phyloP scores from a whole-genome alignment of 2,329 filamentous ascomycete genomes.

The Apiospora aurea region DNA sequence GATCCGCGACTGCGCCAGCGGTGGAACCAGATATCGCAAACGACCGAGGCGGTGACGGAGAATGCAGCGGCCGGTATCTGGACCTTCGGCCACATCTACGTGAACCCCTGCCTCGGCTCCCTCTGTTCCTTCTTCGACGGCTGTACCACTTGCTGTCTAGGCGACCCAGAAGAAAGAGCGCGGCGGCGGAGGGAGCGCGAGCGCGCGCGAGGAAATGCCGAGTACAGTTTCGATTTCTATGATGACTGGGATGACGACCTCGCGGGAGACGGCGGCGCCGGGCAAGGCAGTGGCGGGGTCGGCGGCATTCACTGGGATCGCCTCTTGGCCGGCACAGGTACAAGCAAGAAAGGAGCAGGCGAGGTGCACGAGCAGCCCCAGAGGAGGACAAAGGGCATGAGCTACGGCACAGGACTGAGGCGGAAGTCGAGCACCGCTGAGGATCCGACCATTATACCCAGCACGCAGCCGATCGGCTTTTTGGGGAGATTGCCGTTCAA shows the following conservation, averaged over 20 bases:
- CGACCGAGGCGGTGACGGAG: constrained; percentile 88
- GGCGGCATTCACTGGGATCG: constrained; percentile 78
- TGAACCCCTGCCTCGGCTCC: constrained; percentile 79
- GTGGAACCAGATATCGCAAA: constrained; percentile 91
- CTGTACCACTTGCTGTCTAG: constrained; percentile 74
- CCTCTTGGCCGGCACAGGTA: constrained; percentile 71
- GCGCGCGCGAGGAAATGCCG: constrained; percentile 67
- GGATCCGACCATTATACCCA: constrained; percentile 90
- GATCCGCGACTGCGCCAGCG: constrained; percentile 92
- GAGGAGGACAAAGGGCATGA: constrained; percentile 78
- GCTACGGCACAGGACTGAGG: constrained; percentile 74
- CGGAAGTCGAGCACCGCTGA: constrained; percentile 60
- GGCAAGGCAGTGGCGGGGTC: constrained; percentile 41
- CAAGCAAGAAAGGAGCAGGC: constrained; percentile 54
- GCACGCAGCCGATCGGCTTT: constrained; percentile 85
- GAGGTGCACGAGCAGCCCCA: constrained; percentile 53
- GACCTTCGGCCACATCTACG: constrained; percentile 84
- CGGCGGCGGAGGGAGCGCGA: constrained; percentile 72
- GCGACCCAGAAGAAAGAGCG: constrained; percentile 75
- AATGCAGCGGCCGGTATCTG: constrained; percentile 91
- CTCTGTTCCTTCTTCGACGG: constrained; percentile 72
- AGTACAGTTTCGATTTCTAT: constrained; percentile 95
- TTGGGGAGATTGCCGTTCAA: constrained; percentile 84
- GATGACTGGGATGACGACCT: constrained; percentile 87
- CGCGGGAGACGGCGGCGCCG: constrained; percentile 45